A percentile compares a stretch with the other conserved stretches of the same genome.
phyloP scores from a whole-genome alignment of 192 early-diverging fungal genomes.

The Neocallimastix lanati region DNA sequence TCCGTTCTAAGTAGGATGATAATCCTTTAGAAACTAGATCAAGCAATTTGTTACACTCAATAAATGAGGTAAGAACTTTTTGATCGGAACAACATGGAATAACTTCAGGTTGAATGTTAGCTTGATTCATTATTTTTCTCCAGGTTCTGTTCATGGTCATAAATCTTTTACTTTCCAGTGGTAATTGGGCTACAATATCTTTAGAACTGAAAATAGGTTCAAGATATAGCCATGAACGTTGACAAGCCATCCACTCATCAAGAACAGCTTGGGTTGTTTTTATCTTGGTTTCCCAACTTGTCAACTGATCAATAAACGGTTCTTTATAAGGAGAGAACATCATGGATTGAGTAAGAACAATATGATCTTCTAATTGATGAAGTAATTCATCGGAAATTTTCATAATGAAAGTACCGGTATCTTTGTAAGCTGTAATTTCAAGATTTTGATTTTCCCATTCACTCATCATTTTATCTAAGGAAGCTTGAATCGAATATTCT shows the following conservation, averaged over 20 bases:
- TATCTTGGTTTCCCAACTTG: conserved; percentile 33
- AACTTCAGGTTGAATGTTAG: conserved; percentile 27
- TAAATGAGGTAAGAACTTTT: conserved; percentile 33
- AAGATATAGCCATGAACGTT: conserved; percentile 36
- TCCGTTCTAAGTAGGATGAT: conserved; percentile 37
- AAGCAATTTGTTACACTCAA: conserved; percentile 37
- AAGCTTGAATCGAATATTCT: conserved; percentile 40
- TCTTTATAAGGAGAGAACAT: conserved; percentile 39
- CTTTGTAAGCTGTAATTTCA: conserved; percentile 38
- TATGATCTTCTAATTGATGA: conserved; percentile 33
- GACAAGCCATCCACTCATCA: conserved; percentile 38
- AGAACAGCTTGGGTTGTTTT: conserved; percentile 37
- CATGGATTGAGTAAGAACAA: conserved; percentile 46
- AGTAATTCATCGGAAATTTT: conserved; percentile 34
- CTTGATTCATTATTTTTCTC: conserved; percentile 31
- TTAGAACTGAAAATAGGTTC: conserved; percentile 41
- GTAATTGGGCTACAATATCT: conserved; percentile 37
- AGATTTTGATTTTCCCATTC: conserved; percentile 32
- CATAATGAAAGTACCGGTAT: conserved; percentile 40
- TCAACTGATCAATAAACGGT: conserved; percentile 32
- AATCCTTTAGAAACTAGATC: conserved; percentile 39
- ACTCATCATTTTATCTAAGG: conserved; percentile 36
- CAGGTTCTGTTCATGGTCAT: conserved; percentile 41
- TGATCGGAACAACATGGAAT: conserved; percentile 33
- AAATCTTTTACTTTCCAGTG: conserved; percentile 34